Evolutionary conservation across 176 grass and related monocot species (phyloP).

Genomic region (Triticum monococcum): DNA sequence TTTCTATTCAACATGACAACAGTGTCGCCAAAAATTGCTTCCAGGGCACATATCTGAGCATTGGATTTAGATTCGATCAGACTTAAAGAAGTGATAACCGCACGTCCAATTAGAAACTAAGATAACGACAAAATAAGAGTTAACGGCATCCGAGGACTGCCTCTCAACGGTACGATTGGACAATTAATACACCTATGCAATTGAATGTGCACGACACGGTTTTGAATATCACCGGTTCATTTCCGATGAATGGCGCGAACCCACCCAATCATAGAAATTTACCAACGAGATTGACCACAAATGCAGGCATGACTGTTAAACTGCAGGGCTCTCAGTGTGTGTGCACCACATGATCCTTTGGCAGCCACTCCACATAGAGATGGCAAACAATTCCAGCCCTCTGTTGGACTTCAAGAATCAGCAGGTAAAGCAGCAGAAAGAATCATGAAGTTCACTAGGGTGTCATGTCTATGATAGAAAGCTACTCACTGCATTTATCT

Average conservation of each 20-base stretch:
- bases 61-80: slow-evolving; percentile 28
- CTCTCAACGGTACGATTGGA: neutral
- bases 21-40: slow-evolving; percentile 82
- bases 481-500: neutral
- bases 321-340: neutral
- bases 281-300: neutral
- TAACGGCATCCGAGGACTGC: neutral
- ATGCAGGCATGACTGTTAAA: neutral
- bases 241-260: neutral
- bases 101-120: neutral
- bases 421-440: neutral
- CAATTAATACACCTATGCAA: neutral
- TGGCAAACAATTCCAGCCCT: neutral
- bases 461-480: neutral
- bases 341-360: neutral
- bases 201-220: neutral
- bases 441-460: neutral
- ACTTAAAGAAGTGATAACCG: neutral
- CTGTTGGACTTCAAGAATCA: neutral
- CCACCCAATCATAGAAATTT: neutral
- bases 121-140: neutral
- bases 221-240: neutral
- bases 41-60: slow-evolving; percentile 67
- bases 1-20: slow-evolving; percentile 51
- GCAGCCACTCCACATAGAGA: neutral